phyloP scores from a whole-genome alignment of 768 basidiomycete species.

The Infundibulicybe gibba region DNA sequence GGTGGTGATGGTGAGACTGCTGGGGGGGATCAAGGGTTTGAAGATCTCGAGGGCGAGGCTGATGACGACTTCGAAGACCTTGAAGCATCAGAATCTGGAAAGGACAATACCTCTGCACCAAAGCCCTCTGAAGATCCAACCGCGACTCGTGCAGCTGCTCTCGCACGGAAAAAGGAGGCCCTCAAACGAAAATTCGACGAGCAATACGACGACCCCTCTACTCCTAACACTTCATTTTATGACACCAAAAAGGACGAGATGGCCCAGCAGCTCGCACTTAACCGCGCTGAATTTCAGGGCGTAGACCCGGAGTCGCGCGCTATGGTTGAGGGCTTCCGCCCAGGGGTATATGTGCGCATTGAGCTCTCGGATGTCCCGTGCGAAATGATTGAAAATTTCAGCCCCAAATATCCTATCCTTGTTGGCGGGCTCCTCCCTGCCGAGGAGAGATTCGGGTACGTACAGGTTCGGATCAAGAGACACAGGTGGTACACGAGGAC shows the following conservation, averaged over 20 bases:
- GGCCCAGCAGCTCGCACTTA: slow-evolving; percentile 75
- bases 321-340: slow-evolving; percentile 85
- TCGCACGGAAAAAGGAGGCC: slow-evolving; percentile 84
- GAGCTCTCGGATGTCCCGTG: slow-evolving; percentile 82
- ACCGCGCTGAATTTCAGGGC: slow-evolving; percentile 80
- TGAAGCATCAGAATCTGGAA: slow-evolving; percentile 13
- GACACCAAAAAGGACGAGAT: slow-evolving; percentile 91
- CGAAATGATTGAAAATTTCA: slow-evolving; percentile 92
- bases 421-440: slow-evolving; percentile 87
- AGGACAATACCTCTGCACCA: background rate
- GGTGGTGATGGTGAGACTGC: slow-evolving; percentile 28
- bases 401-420: slow-evolving; percentile 86
- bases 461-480: slow-evolving; percentile 94
- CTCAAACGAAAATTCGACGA: slow-evolving; percentile 96
- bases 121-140: slow-evolving; percentile 20
- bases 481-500: slow-evolving; percentile 92
- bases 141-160: slow-evolving; percentile 41
- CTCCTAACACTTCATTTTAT: slow-evolving; percentile 83
- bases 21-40: slow-evolving; percentile 37
- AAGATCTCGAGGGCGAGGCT: slow-evolving; percentile 38
- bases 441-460: slow-evolving; percentile 90
- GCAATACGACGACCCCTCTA: slow-evolving; percentile 89
- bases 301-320: slow-evolving; percentile 75
- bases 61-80: slow-evolving; percentile 29
- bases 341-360: slow-evolving; percentile 90